phyloP scores from a whole-genome alignment of 371 early-diverging fungal species.

The Thermomucor indicae-seudaticae region DNA sequence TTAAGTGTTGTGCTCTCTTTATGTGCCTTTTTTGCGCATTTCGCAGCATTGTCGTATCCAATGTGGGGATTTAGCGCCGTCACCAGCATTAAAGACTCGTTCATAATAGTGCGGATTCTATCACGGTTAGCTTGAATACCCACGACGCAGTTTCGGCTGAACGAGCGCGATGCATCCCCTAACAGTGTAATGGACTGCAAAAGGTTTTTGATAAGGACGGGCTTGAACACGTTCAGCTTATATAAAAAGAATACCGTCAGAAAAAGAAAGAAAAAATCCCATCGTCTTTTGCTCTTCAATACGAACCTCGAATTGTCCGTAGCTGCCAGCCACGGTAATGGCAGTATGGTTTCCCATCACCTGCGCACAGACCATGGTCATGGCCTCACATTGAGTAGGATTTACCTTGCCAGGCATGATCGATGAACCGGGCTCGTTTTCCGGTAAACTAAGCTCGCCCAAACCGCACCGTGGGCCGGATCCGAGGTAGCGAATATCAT shows the following conservation, averaged over 20 bases:
- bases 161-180: conserved; percentile 74
- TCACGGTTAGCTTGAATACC: conserved; percentile 80
- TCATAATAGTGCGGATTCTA: conserved; percentile 69
- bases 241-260: neutral
- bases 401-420: conserved; percentile 96
- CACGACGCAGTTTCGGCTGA: conserved; percentile 80
- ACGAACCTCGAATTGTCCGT: conserved; percentile 81
- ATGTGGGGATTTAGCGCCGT: conserved; percentile 86
- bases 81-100: conserved; percentile 83
- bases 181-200: conserved; percentile 76
- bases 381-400: conserved; percentile 91
- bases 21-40: conserved; percentile 85
- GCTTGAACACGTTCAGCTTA: conserved; percentile 88
- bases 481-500: conserved; percentile 85
- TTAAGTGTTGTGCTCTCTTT: conserved; percentile 79
- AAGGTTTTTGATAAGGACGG: conserved; percentile 86
- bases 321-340: conserved; percentile 76
- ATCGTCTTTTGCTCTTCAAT: too few species aligned
- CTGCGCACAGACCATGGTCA: conserved; percentile 93
- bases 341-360: conserved; percentile 80
- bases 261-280: too few species aligned
- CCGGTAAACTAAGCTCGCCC: conserved; percentile 82
- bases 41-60: conserved; percentile 84
- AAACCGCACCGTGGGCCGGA: conserved; percentile 91
- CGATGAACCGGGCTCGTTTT: conserved; percentile 90